Conservation (phyloP, 1,284 basidiomycete genomes). For the Ceratobasidium sp. region DNA sequence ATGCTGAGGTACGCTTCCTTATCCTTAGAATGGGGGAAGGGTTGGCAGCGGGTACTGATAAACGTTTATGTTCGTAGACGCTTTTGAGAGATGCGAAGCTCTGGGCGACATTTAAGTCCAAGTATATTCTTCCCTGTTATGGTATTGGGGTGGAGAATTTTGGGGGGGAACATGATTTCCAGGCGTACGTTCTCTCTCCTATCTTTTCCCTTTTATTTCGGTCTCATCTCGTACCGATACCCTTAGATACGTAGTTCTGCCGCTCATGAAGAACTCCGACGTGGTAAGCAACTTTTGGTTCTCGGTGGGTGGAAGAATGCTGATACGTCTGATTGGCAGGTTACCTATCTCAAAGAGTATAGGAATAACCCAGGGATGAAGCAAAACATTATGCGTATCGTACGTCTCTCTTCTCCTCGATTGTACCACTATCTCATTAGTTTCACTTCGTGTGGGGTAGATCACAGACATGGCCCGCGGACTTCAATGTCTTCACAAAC, state of each 20-base stretch:
- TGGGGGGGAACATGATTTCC: constrained; percentile 13
- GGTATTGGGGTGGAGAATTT: constrained; percentile 21
- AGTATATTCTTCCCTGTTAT: constrained; percentile 19
- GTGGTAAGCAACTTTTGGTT: no score
- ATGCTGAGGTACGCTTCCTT: constrained; percentile 14
- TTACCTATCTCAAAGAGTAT: constrained; percentile 12
- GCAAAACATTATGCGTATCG: constrained; percentile 10
- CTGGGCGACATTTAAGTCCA: neutral
- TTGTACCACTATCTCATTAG: neutral
- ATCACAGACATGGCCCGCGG: constrained; percentile 9
- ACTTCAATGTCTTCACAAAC: constrained; percentile 16
- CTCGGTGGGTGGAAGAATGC: no score
- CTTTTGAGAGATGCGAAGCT: constrained; percentile 2
- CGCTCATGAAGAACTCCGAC: constrained; percentile 17
- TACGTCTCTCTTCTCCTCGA: neutral
- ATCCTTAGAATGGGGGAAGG: neutral
- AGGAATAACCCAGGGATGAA: constrained; percentile 11
- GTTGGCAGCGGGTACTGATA: neutral
- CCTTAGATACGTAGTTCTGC: constrained; percentile 13
- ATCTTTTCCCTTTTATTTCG: neutral
- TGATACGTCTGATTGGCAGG: no score
- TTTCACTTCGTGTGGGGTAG: neutral
- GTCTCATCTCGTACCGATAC: neutral
- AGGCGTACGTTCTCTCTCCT: no score
- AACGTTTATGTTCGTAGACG: neutral